A percentile compares a stretch with the other conserved stretches of the same genome.
These are phyloP conservation scores for Fremontodendron californicum DNA, from an alignment of 345 rosid species.

Conservation along the genomic window DNA sequence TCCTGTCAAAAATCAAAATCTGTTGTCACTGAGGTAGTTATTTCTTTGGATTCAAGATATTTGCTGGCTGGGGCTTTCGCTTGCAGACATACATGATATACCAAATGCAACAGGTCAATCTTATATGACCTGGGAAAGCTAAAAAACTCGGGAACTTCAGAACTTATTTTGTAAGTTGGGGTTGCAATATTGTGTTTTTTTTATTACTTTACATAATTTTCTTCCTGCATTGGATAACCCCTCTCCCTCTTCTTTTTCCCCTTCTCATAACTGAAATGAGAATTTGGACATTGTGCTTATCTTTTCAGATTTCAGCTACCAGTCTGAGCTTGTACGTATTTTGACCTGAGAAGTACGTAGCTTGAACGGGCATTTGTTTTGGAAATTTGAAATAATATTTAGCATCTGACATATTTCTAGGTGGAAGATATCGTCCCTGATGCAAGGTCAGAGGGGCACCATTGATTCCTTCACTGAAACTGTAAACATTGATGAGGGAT, in stretches of 20 bases:
- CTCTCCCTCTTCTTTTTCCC: not conserved
- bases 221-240: not conserved
- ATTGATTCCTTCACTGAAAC: slow-evolving; percentile 52
- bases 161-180: slow-evolving; percentile 23
- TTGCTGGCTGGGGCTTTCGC: slow-evolving; percentile 7
- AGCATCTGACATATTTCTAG: slow-evolving; percentile 21
- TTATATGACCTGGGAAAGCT: slow-evolving; percentile 17
- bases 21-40: not conserved
- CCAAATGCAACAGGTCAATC: slow-evolving; percentile 21
- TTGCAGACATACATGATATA: not conserved
- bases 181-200: not conserved
- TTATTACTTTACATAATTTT: not conserved
- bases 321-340: slow-evolving; percentile 19
- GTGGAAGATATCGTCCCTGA: slow-evolving; percentile 33
- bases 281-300: not conserved
- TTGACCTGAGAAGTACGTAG: slow-evolving; percentile 19
- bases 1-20: not conserved
- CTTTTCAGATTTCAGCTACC: slow-evolving; percentile 9
- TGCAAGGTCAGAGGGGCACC: slow-evolving; percentile 56
- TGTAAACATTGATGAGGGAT: slow-evolving; percentile 51
- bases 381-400: slow-evolving; percentile 18
- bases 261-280: not conserved
- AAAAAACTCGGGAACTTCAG: slow-evolving; percentile 2
- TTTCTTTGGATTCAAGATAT: slow-evolving; percentile 15
- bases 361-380: not conserved